Conservation (phyloP, 179 eudicot species). For the Silene noctiflora region DNA sequence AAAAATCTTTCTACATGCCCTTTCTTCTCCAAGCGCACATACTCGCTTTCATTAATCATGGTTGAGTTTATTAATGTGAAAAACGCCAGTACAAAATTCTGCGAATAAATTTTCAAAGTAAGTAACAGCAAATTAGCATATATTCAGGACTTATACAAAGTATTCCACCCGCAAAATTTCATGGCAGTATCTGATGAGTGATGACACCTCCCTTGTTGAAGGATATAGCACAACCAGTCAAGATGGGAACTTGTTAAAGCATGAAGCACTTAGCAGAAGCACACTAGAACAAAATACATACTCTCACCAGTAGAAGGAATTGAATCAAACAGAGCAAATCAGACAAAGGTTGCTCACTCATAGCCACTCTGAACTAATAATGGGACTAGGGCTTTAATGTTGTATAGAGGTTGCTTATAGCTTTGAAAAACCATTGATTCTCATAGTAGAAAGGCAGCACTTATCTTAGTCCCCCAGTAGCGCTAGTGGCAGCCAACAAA, state of each 20-base stretch:
- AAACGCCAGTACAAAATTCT: conserved; percentile 40
- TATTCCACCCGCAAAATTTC: conserved; percentile 18
- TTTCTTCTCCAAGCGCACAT: conserved; percentile 43
- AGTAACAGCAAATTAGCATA: conserved; percentile 30
- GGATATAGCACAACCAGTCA: conserved; percentile 9
- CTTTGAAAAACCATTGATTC: no score
- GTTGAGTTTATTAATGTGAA: conserved; percentile 37
- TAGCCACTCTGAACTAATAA: no score
- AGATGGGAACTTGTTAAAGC: not conserved
- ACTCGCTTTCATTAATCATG: conserved; percentile 45
- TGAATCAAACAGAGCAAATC: not conserved
- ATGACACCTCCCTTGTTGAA: conserved; percentile 19
- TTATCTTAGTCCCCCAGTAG: not conserved
- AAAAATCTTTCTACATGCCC: conserved; percentile 31
- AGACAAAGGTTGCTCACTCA: not conserved
- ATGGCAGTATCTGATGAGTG: conserved; percentile 18
- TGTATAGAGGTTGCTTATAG: no score
- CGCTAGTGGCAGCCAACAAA: not conserved
- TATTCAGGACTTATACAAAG: conserved; percentile 19
- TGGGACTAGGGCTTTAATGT: no score
- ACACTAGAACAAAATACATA: not conserved
- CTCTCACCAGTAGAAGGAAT: conserved; percentile 5
- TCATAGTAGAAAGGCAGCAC: not conserved
- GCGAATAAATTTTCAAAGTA: conserved; percentile 46
- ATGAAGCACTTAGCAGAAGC: not conserved